Percentiles rank a stretch among this genome's conserved stretches.
Evolutionary conservation across 2,329 filamentous ascomycete species (phyloP).

Genomic region (Sclerotinia sclerotiorum): DNA sequence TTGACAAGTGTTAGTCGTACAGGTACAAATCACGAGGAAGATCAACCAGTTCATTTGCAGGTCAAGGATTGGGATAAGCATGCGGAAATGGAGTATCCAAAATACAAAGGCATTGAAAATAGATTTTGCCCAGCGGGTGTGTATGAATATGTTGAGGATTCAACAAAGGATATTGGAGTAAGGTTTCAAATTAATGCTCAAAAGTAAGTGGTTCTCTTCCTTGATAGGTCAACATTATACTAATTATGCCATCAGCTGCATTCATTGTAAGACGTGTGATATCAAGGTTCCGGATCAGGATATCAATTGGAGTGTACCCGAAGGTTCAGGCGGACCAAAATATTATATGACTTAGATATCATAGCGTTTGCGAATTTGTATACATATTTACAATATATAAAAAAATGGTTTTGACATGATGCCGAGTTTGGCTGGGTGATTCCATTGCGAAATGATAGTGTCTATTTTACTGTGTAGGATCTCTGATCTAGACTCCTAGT

Average conservation of each 20-base stretch:
- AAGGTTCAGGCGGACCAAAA: conserved; percentile 74
- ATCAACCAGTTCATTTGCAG: conserved; percentile 94
- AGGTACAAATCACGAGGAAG: conserved; percentile 97
- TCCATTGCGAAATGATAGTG: no score
- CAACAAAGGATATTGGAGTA: conserved; percentile 80
- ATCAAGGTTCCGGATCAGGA: conserved; percentile 97
- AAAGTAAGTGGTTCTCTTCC: conserved; percentile 65
- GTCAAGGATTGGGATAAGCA: conserved; percentile 95
- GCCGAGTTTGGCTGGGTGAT: not conserved
- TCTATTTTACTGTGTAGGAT: not conserved
- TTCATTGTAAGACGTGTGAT: conserved; percentile 99
- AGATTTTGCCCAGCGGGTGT: conserved; percentile 96
- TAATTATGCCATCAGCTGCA: conserved; percentile 65
- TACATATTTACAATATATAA: not conserved
- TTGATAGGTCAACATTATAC: not conserved
- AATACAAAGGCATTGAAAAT: conserved; percentile 90
- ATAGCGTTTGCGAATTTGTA: not conserved
- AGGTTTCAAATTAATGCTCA: conserved; percentile 97
- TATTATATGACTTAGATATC: conserved; percentile 60
- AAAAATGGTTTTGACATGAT: not conserved
- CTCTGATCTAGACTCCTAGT: not conserved
- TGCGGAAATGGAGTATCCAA: conserved; percentile 76
- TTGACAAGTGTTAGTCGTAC: conserved; percentile 92
- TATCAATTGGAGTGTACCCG: conserved; percentile 51
- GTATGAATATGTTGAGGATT: conserved; percentile 96